These are phyloP conservation scores for Elongisporangium undulatum DNA, from an alignment of 352 stramenopile species.

Conservation along the genomic window DNA sequence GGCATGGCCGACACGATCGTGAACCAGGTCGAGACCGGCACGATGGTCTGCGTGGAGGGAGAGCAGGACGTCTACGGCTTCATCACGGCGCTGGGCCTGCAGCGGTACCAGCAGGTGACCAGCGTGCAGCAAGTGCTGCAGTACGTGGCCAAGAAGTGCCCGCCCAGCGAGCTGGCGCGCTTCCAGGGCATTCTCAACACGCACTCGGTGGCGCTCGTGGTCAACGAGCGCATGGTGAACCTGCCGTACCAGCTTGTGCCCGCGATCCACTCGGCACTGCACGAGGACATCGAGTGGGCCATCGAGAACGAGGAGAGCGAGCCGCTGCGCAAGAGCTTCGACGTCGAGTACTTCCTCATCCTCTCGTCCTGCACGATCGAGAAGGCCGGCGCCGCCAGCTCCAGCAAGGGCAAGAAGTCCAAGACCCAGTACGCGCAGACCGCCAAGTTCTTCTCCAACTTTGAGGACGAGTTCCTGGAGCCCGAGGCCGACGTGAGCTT, in stretches of 20 bases:
- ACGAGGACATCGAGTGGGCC: constrained; percentile 86
- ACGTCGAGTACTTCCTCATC: constrained; percentile 84
- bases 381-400: constrained; percentile 23
- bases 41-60: constrained; percentile 78
- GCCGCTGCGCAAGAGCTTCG: constrained; percentile 59
- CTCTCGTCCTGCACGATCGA: constrained; percentile 63
- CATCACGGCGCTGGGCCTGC: constrained; percentile 72
- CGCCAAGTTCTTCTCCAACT: constrained; percentile 80
- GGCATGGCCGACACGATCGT: constrained; percentile 74
- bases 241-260: constrained; percentile 83
- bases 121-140: constrained; percentile 74
- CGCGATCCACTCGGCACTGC: constrained; percentile 68
- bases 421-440: constrained; percentile 67
- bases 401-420: constrained; percentile 60
- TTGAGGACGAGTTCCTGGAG: constrained; percentile 86
- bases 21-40: constrained; percentile 62
- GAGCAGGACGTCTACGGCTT: constrained; percentile 86
- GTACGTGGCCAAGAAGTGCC: constrained; percentile 77
- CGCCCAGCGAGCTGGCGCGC: constrained; percentile 28
- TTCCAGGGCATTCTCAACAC: constrained; percentile 59
- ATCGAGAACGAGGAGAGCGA: constrained; percentile 63
- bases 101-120: constrained; percentile 37
- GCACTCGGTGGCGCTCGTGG: constrained; percentile 59
- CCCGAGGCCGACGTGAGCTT: constrained; percentile 64
- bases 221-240: constrained; percentile 87